Percentiles rank a stretch among this genome's conserved stretches.
phyloP scores from a whole-genome alignment of 2,329 filamentous ascomycete species.

The Cladophialophora psammophila region DNA sequence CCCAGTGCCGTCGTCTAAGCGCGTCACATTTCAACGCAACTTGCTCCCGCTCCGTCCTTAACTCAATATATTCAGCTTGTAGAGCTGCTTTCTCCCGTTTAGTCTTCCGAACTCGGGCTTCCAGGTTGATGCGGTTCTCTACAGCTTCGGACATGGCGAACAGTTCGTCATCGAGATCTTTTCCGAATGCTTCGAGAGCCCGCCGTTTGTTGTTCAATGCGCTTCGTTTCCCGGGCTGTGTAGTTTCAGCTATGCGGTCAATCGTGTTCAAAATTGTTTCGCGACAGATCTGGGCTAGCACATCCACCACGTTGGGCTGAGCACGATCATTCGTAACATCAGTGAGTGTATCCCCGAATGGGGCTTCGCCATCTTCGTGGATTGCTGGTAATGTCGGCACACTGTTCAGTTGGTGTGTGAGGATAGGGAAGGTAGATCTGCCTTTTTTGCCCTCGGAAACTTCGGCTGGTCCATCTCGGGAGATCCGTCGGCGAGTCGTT shows the following conservation, averaged over 20 bases:
- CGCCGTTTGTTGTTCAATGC: constrained; percentile 54
- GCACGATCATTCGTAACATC: constrained; percentile 46
- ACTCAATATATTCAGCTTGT: constrained; percentile 55
- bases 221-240: constrained; percentile 11
- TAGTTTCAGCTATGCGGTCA: constrained; percentile 54
- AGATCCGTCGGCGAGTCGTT: constrained; percentile 18
- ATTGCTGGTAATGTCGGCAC: constrained; percentile 38
- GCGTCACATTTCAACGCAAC: constrained; percentile 60
- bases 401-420: constrained; percentile 44
- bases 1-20: constrained; percentile 52
- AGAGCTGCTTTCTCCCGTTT: constrained; percentile 55
- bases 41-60: constrained; percentile 58
- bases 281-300: constrained; percentile 59
- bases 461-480: constrained; percentile 13
- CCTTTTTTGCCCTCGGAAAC: constrained; percentile 8
- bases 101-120: constrained; percentile 54
- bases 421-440: constrained; percentile 42
- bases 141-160: constrained; percentile 61
- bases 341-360: constrained; percentile 15
- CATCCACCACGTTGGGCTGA: constrained; percentile 61
- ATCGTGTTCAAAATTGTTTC: constrained; percentile 57
- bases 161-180: constrained; percentile 57
- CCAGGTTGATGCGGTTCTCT: constrained; percentile 57
- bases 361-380: constrained; percentile 36
- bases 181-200: constrained; percentile 57